Evolutionary conservation across 2,329 filamentous ascomycete genomes (phyloP).

Genomic region (Didymosphaeria variabile): DNA sequence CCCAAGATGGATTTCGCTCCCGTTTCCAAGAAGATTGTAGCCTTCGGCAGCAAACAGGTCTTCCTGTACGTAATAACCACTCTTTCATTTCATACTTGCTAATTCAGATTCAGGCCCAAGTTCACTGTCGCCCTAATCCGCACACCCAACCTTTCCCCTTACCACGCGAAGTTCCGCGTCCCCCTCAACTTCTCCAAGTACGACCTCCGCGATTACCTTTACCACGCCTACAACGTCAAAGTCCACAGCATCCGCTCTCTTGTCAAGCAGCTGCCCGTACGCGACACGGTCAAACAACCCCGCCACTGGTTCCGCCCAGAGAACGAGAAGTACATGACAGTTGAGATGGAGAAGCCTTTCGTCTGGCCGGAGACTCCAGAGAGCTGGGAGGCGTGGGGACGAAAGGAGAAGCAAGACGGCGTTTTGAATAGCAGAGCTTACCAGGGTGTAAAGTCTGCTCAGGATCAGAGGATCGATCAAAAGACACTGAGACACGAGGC

Average conservation of each 20-base stretch:
- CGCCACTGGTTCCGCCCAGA: slow-evolving; percentile 73
- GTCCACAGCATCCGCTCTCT: slow-evolving; percentile 76
- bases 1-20: slow-evolving; percentile 40
- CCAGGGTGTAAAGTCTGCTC: slow-evolving; percentile 25
- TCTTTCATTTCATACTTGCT: slow-evolving; percentile 18
- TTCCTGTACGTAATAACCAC: slow-evolving; percentile 53
- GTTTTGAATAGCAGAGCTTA: slow-evolving; percentile 20
- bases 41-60: slow-evolving; percentile 56
- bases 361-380: slow-evolving; percentile 79
- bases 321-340: slow-evolving; percentile 90
- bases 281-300: slow-evolving; percentile 60
- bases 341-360: slow-evolving; percentile 87
- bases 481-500: slow-evolving; percentile 37
- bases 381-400: slow-evolving; percentile 57
- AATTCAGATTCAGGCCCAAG: slow-evolving; percentile 69
- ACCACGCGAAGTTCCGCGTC: slow-evolving; percentile 88
- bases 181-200: slow-evolving; percentile 95
- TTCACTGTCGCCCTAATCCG: slow-evolving; percentile 83
- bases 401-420: slow-evolving; percentile 57
- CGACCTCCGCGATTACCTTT: slow-evolving; percentile 94
- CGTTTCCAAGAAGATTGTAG: slow-evolving; percentile 45
- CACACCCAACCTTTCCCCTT: slow-evolving; percentile 75
- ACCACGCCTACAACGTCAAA: slow-evolving; percentile 81
- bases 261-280: slow-evolving; percentile 74
- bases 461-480: slow-evolving; percentile 26